Base-by-base conservation (phyloP, 1,284 basidiomycete species). In the Gomphus sp. region DNA sequence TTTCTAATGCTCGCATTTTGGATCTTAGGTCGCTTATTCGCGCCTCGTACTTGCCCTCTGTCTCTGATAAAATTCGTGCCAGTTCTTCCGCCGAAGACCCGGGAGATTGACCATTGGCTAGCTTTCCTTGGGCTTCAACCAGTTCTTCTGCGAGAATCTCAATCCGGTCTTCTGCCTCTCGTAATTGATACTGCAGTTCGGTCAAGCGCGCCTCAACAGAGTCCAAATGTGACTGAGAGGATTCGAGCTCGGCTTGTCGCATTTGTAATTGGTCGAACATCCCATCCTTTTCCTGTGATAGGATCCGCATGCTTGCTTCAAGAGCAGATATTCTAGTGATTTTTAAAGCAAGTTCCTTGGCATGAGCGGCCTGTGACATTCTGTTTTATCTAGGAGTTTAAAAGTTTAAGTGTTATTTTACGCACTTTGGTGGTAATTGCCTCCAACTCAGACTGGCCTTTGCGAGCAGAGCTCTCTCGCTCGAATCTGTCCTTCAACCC, bases 201-300 rank as follows among this genome's bases (percentile, higher is more conserved):
- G 84, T 84, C 48, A 84, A 87, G 65, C 89, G 85, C 54, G 84
- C 83, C 64, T 89, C 82, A 36, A 93, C 71, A 0, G 79, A 80
- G 65, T 92, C 91, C 1, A 86, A 76, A 61, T 88, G 83, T 3
- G 80, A 81, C 61, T 87, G 84, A 1, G 85, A 82, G 0, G 88
- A 87, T 72, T 98, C 94, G 14, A 89, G 71, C 67, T 97, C 93
- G 12, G 89, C 91, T 69, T 95, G 91, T 31, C 89, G 85, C 47
- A 88, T 66, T 71, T 97, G 91, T 4, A 92, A 76, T 61, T 89
- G 83, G 63, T 93, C 89, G 67, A 96, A 97, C 59, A 92, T 80
- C 16, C 75, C 69, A 64, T 85, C 84, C 65, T 93, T 93, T 67
- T 92, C 89, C 31, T 74, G 70, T 8, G 81, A 80, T 12, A 94